Evolutionary conservation across 192 early-diverging fungal species (phyloP).

Genomic region (Backusella australiensis): DNA sequence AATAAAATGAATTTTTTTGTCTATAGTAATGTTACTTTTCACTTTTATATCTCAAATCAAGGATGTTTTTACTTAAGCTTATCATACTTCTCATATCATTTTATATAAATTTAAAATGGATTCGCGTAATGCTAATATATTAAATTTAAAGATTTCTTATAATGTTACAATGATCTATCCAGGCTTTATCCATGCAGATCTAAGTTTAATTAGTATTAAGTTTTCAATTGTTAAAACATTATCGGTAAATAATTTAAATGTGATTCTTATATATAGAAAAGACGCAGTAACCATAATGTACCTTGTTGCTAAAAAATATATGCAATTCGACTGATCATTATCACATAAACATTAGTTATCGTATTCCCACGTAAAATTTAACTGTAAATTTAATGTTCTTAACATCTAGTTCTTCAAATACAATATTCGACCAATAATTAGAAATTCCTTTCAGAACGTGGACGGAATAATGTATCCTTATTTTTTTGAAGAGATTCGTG

Average conservation of each 20-base stretch:
- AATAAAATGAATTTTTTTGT: neutral
- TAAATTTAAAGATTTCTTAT: neutral
- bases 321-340: no score
- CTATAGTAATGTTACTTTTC: neutral
- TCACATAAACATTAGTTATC: no score
- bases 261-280: no score
- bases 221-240: no score
- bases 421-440: neutral
- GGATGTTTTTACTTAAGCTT: neutral
- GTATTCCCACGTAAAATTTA: neutral
- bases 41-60: slow-evolving; percentile 1
- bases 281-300: no score
- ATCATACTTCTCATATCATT: neutral
- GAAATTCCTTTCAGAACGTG: neutral
- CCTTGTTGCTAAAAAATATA: no score
- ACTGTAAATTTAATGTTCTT: neutral
- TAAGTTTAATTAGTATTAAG: no score
- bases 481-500: neutral
- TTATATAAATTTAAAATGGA: no score
- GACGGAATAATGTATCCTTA: neutral
- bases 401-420: neutral
- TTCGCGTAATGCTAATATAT: no score
- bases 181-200: no score
- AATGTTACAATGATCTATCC: no score
- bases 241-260: no score